Conservation (phyloP, 768 basidiomycete genomes). For the Ephemerocybe angulata region DNA sequence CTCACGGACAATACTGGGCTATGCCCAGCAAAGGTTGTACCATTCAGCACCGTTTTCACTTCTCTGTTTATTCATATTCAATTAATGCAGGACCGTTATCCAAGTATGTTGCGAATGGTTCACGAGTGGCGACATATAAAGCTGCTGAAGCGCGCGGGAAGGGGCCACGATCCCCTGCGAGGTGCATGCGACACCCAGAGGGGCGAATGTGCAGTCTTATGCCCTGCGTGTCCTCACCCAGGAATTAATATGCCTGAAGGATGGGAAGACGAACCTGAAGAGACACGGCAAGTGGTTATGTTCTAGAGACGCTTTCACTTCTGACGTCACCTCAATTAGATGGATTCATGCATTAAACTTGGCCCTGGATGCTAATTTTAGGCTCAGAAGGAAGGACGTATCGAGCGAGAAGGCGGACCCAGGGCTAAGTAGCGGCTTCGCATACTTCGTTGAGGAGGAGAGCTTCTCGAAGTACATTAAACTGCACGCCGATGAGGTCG, state of each 20-base stretch:
- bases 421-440: slow-evolving; percentile 21
- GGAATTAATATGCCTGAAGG: slow-evolving; percentile 15
- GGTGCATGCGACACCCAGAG: slow-evolving; percentile 6
- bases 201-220: slow-evolving; percentile 20
- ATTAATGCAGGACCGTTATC: slow-evolving; percentile 20
- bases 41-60: background rate
- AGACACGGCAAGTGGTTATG: slow-evolving; percentile 1
- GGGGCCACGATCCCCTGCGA: slow-evolving; percentile 12
- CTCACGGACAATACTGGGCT: slow-evolving; percentile 24
- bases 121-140: slow-evolving; percentile 17
- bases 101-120: slow-evolving; percentile 17
- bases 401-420: slow-evolving; percentile 26
- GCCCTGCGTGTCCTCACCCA: slow-evolving; percentile 23
- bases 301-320: background rate
- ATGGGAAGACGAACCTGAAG: slow-evolving; percentile 12
- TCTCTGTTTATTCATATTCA: background rate
- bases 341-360: slow-evolving; percentile 17
- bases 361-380: slow-evolving; percentile 30
- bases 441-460: slow-evolving; percentile 25
- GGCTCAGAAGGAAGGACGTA: slow-evolving; percentile 22
- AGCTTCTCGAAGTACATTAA: slow-evolving; percentile 15
- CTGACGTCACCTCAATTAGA: background rate
- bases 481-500: slow-evolving; percentile 13
- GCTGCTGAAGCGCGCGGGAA: too few species aligned
- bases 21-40: slow-evolving; percentile 11